Conservation (phyloP, 768 basidiomycete species). For the Mycena belliarum region DNA sequence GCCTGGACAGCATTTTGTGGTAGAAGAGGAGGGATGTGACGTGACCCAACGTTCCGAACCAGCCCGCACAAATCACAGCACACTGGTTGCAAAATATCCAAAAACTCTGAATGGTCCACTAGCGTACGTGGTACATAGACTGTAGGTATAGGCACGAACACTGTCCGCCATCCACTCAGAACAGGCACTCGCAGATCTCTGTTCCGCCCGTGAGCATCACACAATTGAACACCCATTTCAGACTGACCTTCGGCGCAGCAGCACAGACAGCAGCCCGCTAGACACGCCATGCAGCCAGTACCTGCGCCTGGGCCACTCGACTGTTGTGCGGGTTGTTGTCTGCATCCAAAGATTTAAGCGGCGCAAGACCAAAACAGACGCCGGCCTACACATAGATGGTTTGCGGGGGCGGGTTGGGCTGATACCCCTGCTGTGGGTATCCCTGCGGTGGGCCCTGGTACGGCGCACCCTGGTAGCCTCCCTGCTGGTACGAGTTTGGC, state of each 20-base stretch:
- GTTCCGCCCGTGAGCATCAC: conserved; percentile 13
- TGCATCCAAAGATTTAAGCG: conserved; percentile 5
- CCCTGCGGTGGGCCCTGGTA: conserved; percentile 38
- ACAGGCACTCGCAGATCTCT: conserved; percentile 79
- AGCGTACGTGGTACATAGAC: not conserved
- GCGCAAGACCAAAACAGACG: too few relatives aligned
- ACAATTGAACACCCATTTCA: not conserved
- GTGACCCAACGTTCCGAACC: not conserved
- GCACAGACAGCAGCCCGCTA: conserved; percentile 63
- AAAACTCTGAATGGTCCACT: not conserved
- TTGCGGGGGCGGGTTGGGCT: conserved; percentile 62
- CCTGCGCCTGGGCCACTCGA: conserved; percentile 41
- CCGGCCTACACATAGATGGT: conserved; percentile 69
- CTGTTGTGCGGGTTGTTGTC: conserved; percentile 55
- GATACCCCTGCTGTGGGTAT: conserved; percentile 62
- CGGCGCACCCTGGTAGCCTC: conserved; percentile 4
- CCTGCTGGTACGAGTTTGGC: conserved; percentile 60
- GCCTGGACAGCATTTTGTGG: conserved; percentile 78
- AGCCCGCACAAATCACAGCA: not conserved
- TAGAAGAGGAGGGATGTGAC: conserved; percentile 19
- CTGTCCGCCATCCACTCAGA: conserved; percentile 39
- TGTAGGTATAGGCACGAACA: too few relatives aligned
- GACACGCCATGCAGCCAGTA: conserved; percentile 67
- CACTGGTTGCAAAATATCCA: too few relatives aligned
- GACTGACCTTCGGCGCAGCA: conserved; percentile 74